Evolutionary conservation across 768 basidiomycete genomes (phyloP), one percentile per base, ranked within the genome.

Genomic region (Hygrophorus pudorinus): DNA sequence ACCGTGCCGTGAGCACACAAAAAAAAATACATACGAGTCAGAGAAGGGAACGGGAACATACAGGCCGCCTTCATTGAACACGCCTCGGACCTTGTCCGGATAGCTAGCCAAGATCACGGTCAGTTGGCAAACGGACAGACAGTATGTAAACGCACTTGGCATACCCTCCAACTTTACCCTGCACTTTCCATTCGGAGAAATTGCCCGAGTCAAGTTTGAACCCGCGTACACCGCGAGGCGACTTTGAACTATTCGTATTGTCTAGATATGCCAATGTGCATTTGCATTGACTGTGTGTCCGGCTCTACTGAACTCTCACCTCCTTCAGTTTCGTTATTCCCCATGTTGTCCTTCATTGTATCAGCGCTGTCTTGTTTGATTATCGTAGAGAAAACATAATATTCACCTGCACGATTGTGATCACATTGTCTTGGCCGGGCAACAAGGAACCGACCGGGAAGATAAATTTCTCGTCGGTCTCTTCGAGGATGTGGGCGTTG

Each of bases 131-230:
- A 38, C n/a, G 20, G 9, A 24, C 5, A n/a, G 43, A 51, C 38
- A 2, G 12, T 4, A 8, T 33, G 11, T 11, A n/a, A 5, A 56
- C 72, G 10, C 53, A 83, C 81, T 65, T 63, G 0, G 63, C 71
- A 54, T 84, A 83, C 8, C 82, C 83, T n/a, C 82, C 82, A 1
- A 79, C 59, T 58, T 85, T 85, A 11, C 83, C 82, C 61, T 85
- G 83, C 0, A 85, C 79, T 48, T 75, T 82, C 82, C 82, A 85
- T 13, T 62, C 59, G 8, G 63, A 65, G 41, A 85, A 84, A 27
- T 65, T 64, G 2, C 83, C 84, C 2, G 63, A 59, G 44, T 77
- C 69, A n/a, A 90, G 70, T 53, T 70, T 57, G 65, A 86, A 89
- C 8, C 86, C 85, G 7, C 84, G 75, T 29, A 91, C 70, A 2